These are phyloP conservation scores for Zoysia pacifica DNA, from an alignment of 176 grass and related monocot genomes.

Conservation along the genomic window DNA sequence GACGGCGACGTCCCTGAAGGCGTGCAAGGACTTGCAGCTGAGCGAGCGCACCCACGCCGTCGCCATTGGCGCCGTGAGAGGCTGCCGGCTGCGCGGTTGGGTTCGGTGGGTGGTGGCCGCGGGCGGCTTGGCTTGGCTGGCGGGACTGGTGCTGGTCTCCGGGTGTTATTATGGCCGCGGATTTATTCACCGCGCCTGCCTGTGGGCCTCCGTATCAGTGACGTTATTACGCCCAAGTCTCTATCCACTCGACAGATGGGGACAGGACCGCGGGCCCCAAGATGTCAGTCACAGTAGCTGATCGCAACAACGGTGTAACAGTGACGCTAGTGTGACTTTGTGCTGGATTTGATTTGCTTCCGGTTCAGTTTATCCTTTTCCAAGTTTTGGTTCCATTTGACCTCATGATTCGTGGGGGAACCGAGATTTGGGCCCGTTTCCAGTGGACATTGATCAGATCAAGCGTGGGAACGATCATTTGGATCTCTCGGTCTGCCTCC, in stretches of 20 bases:
- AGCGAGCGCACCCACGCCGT: conserved; percentile 75
- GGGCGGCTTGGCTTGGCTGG: neutral
- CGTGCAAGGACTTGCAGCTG: conserved; percentile 62
- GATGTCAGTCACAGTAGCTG: neutral
- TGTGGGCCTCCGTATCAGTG: conserved; percentile 30
- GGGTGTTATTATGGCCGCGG: conserved; percentile 55
- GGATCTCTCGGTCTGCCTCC: neutral
- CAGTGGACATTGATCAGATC: conserved; percentile 11
- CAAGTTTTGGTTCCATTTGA: conserved; percentile 35
- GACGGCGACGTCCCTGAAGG: conserved; percentile 54
- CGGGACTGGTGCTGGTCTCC: conserved; percentile 16
- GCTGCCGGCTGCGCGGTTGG: neutral
- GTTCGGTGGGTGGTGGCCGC: conserved; percentile 19
- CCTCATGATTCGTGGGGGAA: conserved; percentile 16
- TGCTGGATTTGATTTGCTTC: conserved; percentile 32
- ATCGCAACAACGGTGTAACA: fast-evolving
- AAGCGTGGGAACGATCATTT: conserved; percentile 41
- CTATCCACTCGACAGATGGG: neutral
- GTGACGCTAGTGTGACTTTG: neutral
- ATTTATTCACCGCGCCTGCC: conserved; percentile 41
- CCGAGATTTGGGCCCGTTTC: neutral
- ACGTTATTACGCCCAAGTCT: neutral
- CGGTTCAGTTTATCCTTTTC: conserved; percentile 13
- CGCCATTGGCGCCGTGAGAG: conserved; percentile 43
- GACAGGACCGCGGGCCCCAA: fast-evolving